Conservation (phyloP, 208 protist species). For the Wallacemonas sp. region DNA sequence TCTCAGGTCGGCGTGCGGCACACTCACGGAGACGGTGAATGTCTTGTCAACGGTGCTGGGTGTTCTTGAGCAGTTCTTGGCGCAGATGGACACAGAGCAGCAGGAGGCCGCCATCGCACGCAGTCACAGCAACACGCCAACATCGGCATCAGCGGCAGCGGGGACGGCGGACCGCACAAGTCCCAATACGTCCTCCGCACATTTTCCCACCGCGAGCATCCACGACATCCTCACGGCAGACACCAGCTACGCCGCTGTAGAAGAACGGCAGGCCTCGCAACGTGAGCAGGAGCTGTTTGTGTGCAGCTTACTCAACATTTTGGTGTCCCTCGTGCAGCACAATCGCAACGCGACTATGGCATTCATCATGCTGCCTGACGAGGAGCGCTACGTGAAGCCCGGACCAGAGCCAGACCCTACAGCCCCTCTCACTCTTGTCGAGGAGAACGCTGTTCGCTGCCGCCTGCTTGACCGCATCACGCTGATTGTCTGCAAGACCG, state of each 20-base stretch:
- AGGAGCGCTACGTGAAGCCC: constrained; percentile 1
- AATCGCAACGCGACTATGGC: constrained; percentile 22
- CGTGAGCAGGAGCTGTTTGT: constrained; percentile 15
- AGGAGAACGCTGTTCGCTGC: not conserved
- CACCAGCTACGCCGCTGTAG: constrained; percentile 13
- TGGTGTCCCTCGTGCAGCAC: constrained; percentile 27
- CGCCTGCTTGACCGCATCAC: constrained; percentile 9
- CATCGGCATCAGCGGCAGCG: no score
- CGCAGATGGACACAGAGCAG: constrained; percentile 14
- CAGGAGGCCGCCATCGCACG: constrained; percentile 13
- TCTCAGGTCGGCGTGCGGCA: constrained; percentile 25
- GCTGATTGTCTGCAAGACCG: constrained; percentile 2
- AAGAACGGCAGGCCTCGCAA: constrained; percentile 10
- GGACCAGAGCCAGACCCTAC: not conserved
- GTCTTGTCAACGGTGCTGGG: constrained; percentile 20
- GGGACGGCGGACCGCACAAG: no score
- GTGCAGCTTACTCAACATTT: constrained; percentile 16
- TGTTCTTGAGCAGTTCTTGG: constrained; percentile 28
- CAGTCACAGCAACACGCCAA: no score
- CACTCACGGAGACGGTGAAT: constrained; percentile 9
- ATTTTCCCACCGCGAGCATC: not conserved
- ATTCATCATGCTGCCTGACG: constrained; percentile 52
- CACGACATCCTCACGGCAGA: constrained; percentile 28
- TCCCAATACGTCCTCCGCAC: not conserved
- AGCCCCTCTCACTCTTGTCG: not conserved